phyloP scores from a whole-genome alignment of 495 filamentous ascomycete genomes.

The Xylaria bambusicola region DNA sequence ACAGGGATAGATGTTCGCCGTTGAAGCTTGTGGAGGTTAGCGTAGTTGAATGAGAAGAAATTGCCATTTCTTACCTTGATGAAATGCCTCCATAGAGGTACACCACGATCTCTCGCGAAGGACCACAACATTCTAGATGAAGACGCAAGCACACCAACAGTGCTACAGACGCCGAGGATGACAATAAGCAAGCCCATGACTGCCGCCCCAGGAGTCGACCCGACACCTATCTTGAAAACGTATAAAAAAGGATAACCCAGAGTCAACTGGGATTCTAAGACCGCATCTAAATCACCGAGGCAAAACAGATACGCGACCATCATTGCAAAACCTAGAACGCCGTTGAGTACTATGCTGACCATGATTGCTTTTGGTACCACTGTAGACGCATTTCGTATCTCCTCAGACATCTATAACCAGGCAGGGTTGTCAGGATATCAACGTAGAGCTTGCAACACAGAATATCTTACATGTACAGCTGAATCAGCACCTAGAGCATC shows the following conservation, averaged over 20 bases:
- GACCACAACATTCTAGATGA: constrained; percentile 58
- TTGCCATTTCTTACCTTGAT: constrained; percentile 34
- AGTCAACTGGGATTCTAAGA: constrained; percentile 26
- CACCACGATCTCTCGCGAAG: constrained; percentile 61
- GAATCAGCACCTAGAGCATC: constrained; percentile 28
- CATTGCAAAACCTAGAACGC: constrained; percentile 44
- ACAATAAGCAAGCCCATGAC: constrained; percentile 48
- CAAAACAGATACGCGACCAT: constrained; percentile 50
- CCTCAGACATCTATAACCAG: constrained; percentile 39
- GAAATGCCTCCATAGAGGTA: constrained; percentile 58
- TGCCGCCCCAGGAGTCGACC: constrained; percentile 43
- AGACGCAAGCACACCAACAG: constrained; percentile 53
- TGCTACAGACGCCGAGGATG: constrained; percentile 45
- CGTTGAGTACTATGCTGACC: constrained; percentile 42
- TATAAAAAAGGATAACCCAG: constrained; percentile 58
- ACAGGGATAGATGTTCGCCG: constrained; percentile 47
- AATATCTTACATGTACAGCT: constrained; percentile 19
- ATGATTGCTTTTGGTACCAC: constrained; percentile 51
- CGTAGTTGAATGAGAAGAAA: too few species aligned
- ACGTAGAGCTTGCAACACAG: neutral
- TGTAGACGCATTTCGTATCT: constrained; percentile 49
- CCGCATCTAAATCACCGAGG: constrained; percentile 41
- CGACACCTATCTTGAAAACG: constrained; percentile 51
- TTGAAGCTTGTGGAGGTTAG: constrained; percentile 37
- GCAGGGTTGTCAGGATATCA: neutral